These are phyloP conservation scores for Anthostomella pinea DNA, from an alignment of 2,329 filamentous ascomycete genomes.

Conservation along the genomic window DNA sequence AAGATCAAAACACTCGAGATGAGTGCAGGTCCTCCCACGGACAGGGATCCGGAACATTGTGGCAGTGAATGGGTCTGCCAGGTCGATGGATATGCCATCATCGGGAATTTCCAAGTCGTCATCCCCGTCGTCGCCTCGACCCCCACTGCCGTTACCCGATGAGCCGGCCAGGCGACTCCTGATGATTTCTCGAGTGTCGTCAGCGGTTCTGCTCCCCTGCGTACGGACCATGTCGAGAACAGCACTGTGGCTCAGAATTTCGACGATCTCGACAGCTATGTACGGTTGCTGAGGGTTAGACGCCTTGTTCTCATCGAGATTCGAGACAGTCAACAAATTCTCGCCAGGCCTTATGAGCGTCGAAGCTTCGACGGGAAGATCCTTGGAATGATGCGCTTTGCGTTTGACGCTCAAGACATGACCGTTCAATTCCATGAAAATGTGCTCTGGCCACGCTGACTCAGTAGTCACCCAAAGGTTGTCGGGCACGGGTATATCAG, in stretches of 20 bases:
- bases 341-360: conserved; percentile 51
- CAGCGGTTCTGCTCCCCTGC: conserved; percentile 38
- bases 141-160: conserved; percentile 26
- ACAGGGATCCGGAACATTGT: conserved; percentile 68
- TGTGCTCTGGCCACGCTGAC: conserved; percentile 66
- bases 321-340: conserved; percentile 60
- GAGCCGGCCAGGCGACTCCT: conserved; percentile 40
- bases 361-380: conserved; percentile 75
- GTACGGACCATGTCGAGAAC: conserved; percentile 40
- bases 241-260: conserved; percentile 47
- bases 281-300: conserved; percentile 44
- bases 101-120: conserved; percentile 63
- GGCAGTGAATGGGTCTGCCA: conserved; percentile 66
- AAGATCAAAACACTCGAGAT: conserved; percentile 89
- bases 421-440: conserved; percentile 68
- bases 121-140: no score
- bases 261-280: conserved; percentile 68
- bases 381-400: conserved; percentile 70
- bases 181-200: conserved; percentile 56
- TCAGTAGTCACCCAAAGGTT: conserved; percentile 61
- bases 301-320: conserved; percentile 21
- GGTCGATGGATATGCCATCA: conserved; percentile 57
- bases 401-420: conserved; percentile 56
- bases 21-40: conserved; percentile 66
- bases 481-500: conserved; percentile 35